Conservation (phyloP, 805 yeast genomes). For the Monosporozyma aquatica region DNA sequence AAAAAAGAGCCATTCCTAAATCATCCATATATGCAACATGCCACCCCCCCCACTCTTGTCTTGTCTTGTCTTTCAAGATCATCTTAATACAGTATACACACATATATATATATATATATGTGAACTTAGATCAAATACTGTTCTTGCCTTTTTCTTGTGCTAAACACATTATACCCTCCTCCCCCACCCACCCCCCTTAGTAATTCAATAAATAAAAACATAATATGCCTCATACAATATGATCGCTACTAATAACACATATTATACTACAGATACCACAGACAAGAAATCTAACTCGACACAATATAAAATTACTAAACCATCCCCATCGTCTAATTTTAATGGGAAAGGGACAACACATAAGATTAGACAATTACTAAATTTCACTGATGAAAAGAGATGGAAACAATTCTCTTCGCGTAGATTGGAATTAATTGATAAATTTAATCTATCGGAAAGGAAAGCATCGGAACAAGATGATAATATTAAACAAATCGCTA, state of each 20-base stretch:
- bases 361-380: constrained; percentile 41
- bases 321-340: neutral
- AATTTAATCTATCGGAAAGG: constrained; percentile 45
- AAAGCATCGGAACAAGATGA: constrained; percentile 92
- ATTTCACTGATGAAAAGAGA: constrained; percentile 67
- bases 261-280: neutral
- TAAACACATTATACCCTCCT: no score
- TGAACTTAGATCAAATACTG: no score
- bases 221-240: neutral
- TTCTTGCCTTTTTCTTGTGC: no score
- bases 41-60: no score
- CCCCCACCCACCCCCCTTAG: no score
- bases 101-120: no score
- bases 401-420: constrained; percentile 93
- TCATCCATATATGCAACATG: no score
- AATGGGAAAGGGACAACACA: constrained; percentile 33
- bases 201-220: no score
- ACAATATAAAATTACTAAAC: neutral
- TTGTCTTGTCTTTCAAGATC: no score
- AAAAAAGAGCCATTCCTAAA: no score
- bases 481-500: constrained; percentile 71
- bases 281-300: neutral
- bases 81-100: no score
- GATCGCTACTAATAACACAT: neutral
- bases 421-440: constrained; percentile 79